A percentile compares a stretch with the other conserved stretches of the same genome.
Conservation (phyloP, 208 protist genomes). For the Trypanosoma caninum region DNA sequence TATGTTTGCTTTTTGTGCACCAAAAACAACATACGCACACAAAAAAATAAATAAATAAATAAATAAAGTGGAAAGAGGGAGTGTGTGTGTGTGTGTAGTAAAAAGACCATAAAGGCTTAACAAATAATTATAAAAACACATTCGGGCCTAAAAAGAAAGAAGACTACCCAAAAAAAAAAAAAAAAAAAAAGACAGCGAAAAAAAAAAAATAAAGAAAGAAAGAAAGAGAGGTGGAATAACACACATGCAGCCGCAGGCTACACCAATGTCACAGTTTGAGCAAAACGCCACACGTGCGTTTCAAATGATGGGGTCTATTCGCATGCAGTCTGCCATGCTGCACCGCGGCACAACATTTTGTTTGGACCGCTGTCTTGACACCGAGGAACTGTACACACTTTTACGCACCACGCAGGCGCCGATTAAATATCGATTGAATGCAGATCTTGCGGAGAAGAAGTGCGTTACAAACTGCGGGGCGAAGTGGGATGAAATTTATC, state of each 20-base stretch:
- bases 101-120: too few species aligned
- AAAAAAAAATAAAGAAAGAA: neutral
- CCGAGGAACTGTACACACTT: conserved; percentile 86
- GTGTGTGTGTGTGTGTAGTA: too few species aligned
- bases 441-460: conserved; percentile 83
- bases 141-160: neutral
- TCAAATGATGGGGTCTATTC: conserved; percentile 44
- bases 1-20: neutral
- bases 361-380: conserved; percentile 80
- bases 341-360: conserved; percentile 56
- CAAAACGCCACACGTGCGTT: conserved; percentile 64
- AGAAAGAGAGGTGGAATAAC: neutral
- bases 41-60: too few species aligned
- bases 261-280: conserved; percentile 74
- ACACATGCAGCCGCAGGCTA: conserved; percentile 54
- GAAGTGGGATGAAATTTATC: conserved; percentile 75
- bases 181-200: neutral
- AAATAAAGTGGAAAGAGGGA: neutral
- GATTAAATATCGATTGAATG: conserved; percentile 67
- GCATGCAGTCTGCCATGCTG: conserved; percentile 56
- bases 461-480: conserved; percentile 68
- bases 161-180: neutral
- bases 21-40: too few species aligned
- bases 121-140: too few species aligned
- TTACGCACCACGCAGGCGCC: conserved; percentile 76